Evolutionary conservation across 371 early-diverging fungal genomes (phyloP).

Genomic region (Dichotomocladium elegans): DNA sequence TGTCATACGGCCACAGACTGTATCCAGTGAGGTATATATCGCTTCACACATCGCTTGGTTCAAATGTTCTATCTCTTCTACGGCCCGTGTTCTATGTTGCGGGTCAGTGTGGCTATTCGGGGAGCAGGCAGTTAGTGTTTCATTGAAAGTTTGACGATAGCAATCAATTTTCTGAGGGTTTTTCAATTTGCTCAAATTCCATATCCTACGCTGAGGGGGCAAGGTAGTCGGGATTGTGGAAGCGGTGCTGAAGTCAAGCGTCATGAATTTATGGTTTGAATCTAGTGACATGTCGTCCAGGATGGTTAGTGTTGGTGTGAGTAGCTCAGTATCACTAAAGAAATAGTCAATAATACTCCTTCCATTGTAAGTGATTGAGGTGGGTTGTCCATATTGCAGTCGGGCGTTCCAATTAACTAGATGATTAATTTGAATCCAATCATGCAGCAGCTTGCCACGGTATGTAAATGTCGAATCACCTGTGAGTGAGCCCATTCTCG

Average conservation of each 20-base stretch:
- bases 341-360: slow-evolving; percentile 5
- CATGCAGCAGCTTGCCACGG: background rate
- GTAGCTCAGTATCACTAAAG: background rate
- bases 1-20: background rate
- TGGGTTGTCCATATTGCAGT: background rate
- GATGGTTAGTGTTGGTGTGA: background rate
- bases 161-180: background rate
- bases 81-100: background rate
- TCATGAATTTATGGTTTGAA: background rate
- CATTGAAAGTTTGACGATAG: background rate
- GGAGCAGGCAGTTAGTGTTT: background rate
- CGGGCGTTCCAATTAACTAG: background rate
- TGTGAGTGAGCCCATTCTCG: background rate
- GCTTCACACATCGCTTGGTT: background rate
- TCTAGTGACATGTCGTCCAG: background rate
- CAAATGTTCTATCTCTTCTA: background rate
- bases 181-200: background rate
- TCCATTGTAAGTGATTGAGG: background rate
- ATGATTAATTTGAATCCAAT: background rate
- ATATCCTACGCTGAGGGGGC: background rate
- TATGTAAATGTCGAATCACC: background rate
- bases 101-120: too few species aligned
- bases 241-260: too few species aligned
- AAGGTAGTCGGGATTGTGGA: background rate
- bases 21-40: slow-evolving; percentile 3